Conservation (phyloP, 1,284 basidiomycete species). For the Ganoderma multipileum region DNA sequence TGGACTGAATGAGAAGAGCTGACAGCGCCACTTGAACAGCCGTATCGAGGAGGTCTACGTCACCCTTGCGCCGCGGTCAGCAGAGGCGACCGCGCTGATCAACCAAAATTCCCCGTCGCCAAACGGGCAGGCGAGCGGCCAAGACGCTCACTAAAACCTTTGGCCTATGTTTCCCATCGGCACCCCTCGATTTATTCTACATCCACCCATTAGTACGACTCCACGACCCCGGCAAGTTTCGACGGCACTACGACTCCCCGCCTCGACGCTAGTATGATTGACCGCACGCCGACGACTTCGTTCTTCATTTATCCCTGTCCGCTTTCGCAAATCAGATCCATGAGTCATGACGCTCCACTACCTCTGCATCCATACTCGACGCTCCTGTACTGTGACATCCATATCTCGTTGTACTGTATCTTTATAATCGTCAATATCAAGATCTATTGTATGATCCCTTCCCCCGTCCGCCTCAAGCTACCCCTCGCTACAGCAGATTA, state of each 20-base stretch:
- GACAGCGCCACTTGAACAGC: conserved; percentile 7
- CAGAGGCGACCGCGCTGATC: conserved; percentile 19
- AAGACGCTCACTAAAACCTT: neutral
- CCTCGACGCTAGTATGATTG: neutral
- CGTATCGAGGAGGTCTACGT: conserved; percentile 27
- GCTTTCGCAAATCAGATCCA: neutral
- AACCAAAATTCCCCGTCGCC: conserved; percentile 1
- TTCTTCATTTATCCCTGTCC: neutral
- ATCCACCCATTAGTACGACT: neutral
- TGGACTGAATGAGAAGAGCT: neutral
- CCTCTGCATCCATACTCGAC: neutral
- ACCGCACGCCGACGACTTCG: neutral
- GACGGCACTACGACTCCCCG: neutral
- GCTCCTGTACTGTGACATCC: neutral
- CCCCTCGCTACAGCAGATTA: too few species aligned
- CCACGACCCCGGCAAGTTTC: neutral
- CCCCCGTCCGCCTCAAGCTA: too few species aligned
- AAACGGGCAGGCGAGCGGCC: neutral
- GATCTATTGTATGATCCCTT: neutral
- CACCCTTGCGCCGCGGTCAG: conserved; percentile 17
- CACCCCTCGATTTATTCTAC: neutral
- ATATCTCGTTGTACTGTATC: neutral
- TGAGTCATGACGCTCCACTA: neutral
- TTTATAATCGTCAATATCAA: neutral
- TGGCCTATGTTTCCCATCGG: neutral